Conservation (phyloP, 108 stramenopile genomes). For the Chaetoceros tenuissimus region DNA sequence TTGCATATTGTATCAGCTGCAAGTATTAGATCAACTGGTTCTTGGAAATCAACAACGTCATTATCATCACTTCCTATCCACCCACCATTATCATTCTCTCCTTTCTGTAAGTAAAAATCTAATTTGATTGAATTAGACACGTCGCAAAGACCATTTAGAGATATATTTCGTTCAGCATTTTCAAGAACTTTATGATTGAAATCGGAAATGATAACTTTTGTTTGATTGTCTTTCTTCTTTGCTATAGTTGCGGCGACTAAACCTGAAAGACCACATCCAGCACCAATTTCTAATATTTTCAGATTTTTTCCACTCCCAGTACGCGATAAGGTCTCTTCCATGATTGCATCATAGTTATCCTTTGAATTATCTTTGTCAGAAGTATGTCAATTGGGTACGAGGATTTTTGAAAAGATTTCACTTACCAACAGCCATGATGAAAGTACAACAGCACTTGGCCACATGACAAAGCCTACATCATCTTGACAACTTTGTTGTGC, state of each 20-base stretch:
- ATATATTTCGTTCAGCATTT: conserved; percentile 56
- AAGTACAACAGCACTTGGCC: conserved; percentile 76
- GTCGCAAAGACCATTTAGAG: conserved; percentile 34
- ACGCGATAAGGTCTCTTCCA: too few relatives aligned
- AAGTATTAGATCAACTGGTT: conserved; percentile 60
- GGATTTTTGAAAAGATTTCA: too few relatives aligned
- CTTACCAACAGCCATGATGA: conserved; percentile 59
- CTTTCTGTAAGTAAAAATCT: conserved; percentile 66
- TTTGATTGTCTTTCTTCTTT: background rate
- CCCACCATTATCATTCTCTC: conserved; percentile 33
- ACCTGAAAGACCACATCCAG: conserved; percentile 72
- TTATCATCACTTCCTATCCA: conserved; percentile 19
- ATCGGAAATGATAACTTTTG: conserved; percentile 53
- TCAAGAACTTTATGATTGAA: conserved; percentile 62
- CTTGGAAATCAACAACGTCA: background rate
- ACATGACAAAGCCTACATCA: conserved; percentile 84
- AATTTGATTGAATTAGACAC: conserved; percentile 18
- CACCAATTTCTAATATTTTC: conserved; percentile 55
- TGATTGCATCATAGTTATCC: too few relatives aligned
- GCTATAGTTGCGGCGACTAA: conserved; percentile 47
- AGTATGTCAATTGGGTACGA: too few relatives aligned
- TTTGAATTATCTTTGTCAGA: too few relatives aligned
- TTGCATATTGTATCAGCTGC: conserved; percentile 82
- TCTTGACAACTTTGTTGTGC: conserved; percentile 59
- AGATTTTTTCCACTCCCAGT: conserved; percentile 12